phyloP scores from a whole-genome alignment of 805 yeast species.

The Saccharomycodes ludwigii region DNA sequence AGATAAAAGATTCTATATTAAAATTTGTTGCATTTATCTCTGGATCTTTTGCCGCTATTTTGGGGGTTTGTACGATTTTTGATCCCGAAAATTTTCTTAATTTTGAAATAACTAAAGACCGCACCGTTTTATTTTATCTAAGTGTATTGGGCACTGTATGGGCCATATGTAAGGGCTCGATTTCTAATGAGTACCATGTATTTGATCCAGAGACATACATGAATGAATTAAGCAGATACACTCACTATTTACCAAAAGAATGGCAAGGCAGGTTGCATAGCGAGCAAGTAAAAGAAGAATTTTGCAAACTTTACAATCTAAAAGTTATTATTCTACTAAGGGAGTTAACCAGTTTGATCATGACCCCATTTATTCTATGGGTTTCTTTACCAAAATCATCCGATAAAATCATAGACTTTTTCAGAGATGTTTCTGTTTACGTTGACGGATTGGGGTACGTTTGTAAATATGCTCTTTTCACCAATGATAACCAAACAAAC shows the following conservation, averaged over 20 bases:
- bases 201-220: conserved; percentile 90
- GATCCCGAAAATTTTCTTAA: conserved; percentile 89
- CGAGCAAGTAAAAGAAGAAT: conserved; percentile 71
- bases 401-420: conserved; percentile 76
- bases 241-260: conserved; percentile 78
- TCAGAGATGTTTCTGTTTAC: conserved; percentile 79
- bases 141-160: conserved; percentile 80
- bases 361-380: conserved; percentile 88
- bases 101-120: conserved; percentile 73
- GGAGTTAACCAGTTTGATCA: conserved; percentile 68
- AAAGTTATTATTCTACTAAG: conserved; percentile 56
- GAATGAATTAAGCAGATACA: conserved; percentile 66
- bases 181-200: conserved; percentile 53
- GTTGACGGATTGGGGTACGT: conserved; percentile 93
- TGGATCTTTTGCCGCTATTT: conserved; percentile 82
- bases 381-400: conserved; percentile 62
- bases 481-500: conserved; percentile 22
- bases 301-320: conserved; percentile 65
- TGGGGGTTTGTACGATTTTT: conserved; percentile 62
- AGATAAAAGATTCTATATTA: conserved; percentile 41
- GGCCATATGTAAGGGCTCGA: conserved; percentile 67
- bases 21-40: conserved; percentile 60
- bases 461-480: conserved; percentile 88
- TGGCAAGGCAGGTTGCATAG: conserved; percentile 87
- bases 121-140: conserved; percentile 76